Evolutionary conservation across 148 eudicot genomes (phyloP).

Genomic region (Chenopodium album): DNA sequence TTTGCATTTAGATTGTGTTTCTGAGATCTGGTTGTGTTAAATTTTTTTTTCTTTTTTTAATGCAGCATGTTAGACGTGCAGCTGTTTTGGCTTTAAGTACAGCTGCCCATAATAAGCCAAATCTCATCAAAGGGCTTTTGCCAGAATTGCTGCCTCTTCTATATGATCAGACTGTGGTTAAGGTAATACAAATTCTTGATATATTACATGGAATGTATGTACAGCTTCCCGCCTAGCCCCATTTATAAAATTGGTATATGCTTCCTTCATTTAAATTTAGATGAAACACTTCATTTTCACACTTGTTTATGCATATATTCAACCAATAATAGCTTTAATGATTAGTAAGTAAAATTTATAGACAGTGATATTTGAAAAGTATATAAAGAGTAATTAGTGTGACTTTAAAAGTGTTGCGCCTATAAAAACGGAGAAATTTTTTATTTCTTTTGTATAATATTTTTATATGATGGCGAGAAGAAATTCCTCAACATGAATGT

Average conservation of each 20-base stretch:
- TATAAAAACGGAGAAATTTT: no score
- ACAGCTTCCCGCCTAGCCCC: background rate
- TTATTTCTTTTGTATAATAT: no score
- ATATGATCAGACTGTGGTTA: slow-evolving; percentile 90
- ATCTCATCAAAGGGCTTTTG: slow-evolving; percentile 87
- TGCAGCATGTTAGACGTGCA: slow-evolving; percentile 98
- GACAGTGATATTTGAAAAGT: no score
- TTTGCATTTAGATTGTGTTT: background rate
- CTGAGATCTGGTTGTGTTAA: background rate
- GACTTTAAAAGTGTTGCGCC: no score
- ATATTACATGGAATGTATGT: background rate
- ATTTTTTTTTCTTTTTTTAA: background rate
- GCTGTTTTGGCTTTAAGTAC: slow-evolving; percentile 95
- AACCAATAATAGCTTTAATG: no score
- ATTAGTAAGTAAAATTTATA: no score
- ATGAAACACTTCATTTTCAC: no score
- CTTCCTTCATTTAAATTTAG: no score
- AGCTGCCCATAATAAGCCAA: slow-evolving; percentile 96
- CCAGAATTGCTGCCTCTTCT: slow-evolving; percentile 89
- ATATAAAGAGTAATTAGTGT: no score
- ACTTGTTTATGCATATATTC: no score
- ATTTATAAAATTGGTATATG: background rate
- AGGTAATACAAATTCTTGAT: slow-evolving; percentile 44
- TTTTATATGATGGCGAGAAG: background rate
- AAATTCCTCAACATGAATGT: background rate